Conservation (phyloP, 768 basidiomycete genomes). For the Mycena metata region DNA sequence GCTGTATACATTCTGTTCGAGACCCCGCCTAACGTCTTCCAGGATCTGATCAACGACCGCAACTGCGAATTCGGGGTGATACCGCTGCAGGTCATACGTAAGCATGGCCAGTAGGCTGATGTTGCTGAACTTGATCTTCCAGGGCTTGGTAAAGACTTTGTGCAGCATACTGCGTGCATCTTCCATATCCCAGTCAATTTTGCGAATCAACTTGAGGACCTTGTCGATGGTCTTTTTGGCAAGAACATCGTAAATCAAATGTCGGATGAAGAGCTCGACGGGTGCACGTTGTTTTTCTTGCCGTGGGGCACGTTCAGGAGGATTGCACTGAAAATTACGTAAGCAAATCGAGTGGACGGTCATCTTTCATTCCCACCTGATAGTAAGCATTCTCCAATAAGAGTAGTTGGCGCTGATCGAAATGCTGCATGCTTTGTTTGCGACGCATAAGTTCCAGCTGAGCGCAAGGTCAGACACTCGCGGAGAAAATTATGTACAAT, state of each 20-base stretch:
- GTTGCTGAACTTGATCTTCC: constrained; percentile 96
- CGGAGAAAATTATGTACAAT: not conserved
- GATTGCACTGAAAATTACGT: constrained; percentile 80
- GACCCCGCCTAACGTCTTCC: constrained; percentile 90
- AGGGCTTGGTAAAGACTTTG: constrained; percentile 96
- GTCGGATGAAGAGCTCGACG: constrained; percentile 94
- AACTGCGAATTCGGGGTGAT: constrained; percentile 90
- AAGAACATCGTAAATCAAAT: constrained; percentile 94
- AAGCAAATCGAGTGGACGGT: not conserved
- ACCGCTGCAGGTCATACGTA: constrained; percentile 94
- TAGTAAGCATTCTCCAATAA: constrained; percentile 98
- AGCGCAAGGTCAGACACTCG: constrained; percentile 14
- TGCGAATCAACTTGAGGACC: constrained; percentile 91
- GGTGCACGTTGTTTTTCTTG: constrained; percentile 88
- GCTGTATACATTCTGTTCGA: constrained; percentile 96
- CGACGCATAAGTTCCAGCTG: constrained; percentile 95
- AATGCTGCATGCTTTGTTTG: constrained; percentile 93
- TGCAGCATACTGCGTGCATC: constrained; percentile 73
- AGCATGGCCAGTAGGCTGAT: constrained; percentile 93
- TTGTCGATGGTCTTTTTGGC: constrained; percentile 96
- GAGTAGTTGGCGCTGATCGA: constrained; percentile 91
- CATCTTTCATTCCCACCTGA: constrained; percentile 66
- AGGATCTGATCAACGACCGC: constrained; percentile 94
- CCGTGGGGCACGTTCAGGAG: constrained; percentile 90
- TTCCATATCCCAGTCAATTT: constrained; percentile 94